Evolutionary conservation across 208 protist genomes (phyloP), one percentile per base, ranked within the genome.

Genomic region (Leishmania mexicana): DNA sequence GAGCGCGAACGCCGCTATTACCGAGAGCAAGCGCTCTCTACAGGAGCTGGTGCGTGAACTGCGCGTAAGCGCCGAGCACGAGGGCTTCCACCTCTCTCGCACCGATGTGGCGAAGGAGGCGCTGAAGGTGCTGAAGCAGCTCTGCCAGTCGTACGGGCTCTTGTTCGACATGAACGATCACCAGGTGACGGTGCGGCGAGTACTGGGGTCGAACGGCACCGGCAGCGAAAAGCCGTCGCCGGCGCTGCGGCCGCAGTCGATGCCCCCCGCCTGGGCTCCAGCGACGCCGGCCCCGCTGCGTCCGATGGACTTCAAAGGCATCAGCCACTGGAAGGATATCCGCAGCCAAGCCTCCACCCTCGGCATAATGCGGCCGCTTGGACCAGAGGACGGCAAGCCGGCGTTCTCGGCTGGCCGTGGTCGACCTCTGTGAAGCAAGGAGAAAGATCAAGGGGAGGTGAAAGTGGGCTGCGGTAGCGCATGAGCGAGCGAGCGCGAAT

Each of bases 41-140:
- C 89, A 94, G 87, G 87, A 95, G 74, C 82, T 93, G 24, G 90
- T 97, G 58, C 90, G 94, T 21, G 90, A 94, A 45, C 85, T 97
- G 28, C 92, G 94, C 67, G 86, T 95, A 49, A 97, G 94, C 83
- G 85, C 77, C 38, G 92, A 95, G 76, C 85, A 97, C 84, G 92
- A 95, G 60, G 94, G 94, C 74, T 95, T 97, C 81, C 70, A 83
- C 58, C 90, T 90, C 70, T 70, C 85, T 75, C 88, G 87, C 79
- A 76, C 38, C 38, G 89, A 94, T 35, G 88, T 97, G 51, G 85
- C 81, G 60, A 93, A 93, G 79, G 94, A 93, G 54, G 88, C 94
- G 71, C 47, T 96, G 40, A 94, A 95, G 84, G 24, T 88, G 51
- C 84, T 97, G 65, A 95, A 94, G 85, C 92, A 96, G 82, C 88